Evolutionary conservation across 768 basidiomycete genomes (phyloP).

Genomic region (Leucosporidium scottii): DNA sequence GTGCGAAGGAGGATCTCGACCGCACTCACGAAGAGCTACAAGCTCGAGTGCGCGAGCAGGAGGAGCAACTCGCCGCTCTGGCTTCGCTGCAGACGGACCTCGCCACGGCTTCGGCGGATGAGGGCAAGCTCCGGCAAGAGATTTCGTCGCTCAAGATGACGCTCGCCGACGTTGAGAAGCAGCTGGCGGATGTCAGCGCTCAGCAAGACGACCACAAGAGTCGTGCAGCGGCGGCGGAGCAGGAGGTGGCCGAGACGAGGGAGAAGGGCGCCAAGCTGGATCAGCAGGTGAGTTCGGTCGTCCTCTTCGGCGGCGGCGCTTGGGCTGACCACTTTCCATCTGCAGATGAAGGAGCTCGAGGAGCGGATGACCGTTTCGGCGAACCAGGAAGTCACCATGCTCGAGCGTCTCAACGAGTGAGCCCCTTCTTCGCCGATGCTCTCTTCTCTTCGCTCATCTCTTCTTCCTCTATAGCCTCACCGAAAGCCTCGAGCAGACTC

Average conservation of each 20-base stretch:
- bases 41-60: neutral
- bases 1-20: slow-evolving; percentile 10
- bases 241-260: slow-evolving; percentile 75
- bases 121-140: slow-evolving; percentile 35
- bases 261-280: slow-evolving; percentile 79
- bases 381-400: slow-evolving; percentile 53
- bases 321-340: neutral
- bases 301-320: neutral
- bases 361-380: slow-evolving; percentile 58
- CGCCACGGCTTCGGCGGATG: slow-evolving; percentile 6
- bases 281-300: slow-evolving; percentile 45
- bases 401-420: slow-evolving; percentile 42
- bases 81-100: slow-evolving; percentile 11
- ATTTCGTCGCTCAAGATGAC: slow-evolving; percentile 13
- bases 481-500: slow-evolving; percentile 54
- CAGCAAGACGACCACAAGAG: slow-evolving; percentile 85
- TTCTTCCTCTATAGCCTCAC: slow-evolving; percentile 59
- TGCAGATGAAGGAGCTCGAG: slow-evolving; percentile 68
- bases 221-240: slow-evolving; percentile 85
- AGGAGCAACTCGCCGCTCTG: slow-evolving; percentile 7
- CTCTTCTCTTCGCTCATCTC: slow-evolving; percentile 5
- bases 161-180: slow-evolving; percentile 51
- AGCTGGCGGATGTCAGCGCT: slow-evolving; percentile 74
- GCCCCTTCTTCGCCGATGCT: slow-evolving; percentile 34
- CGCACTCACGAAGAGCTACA: slow-evolving; percentile 34